A percentile compares a stretch with the other conserved stretches of the same genome.
Conservation (phyloP, 1,284 basidiomycete species). For the Marasmius fiardii region DNA sequence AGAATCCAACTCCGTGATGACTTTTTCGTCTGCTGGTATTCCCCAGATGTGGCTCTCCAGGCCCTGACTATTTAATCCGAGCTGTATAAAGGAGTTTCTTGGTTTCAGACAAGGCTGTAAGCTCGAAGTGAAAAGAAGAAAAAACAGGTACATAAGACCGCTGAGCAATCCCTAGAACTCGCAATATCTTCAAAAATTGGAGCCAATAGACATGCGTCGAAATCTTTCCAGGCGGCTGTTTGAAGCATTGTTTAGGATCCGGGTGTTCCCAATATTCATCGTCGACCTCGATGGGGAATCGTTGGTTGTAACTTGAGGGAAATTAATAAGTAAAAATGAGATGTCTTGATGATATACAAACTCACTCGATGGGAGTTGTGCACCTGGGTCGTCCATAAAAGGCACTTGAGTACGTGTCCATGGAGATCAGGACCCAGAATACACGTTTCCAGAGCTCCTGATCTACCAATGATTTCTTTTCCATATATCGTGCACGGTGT, state of each 20-base stretch:
- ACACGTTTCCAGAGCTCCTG: constrained; percentile 50
- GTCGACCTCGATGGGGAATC: constrained; percentile 45
- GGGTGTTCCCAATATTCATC: constrained; percentile 28
- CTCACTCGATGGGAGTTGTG: constrained; percentile 27
- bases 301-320: constrained; percentile 38
- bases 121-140: neutral
- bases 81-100: neutral
- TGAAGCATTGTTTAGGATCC: constrained; percentile 25
- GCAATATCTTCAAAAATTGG: constrained; percentile 39
- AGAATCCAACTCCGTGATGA: neutral
- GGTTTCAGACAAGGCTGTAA: neutral
- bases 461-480: constrained; percentile 21
- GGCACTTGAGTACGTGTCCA: constrained; percentile 35
- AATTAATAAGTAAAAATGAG: neutral
- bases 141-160: constrained; percentile 35
- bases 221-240: constrained; percentile 31
- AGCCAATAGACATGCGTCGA: constrained; percentile 36
- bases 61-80: neutral
- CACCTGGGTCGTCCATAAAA: constrained; percentile 47
- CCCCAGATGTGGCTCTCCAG: neutral
- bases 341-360: neutral
- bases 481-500: constrained; percentile 14
- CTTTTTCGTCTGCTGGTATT: neutral
- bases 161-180: constrained; percentile 42
- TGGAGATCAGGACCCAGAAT: constrained; percentile 39